These are phyloP conservation scores for Eucalyptus camaldulensis DNA, from an alignment of 345 rosid species.

Conservation along the genomic window DNA sequence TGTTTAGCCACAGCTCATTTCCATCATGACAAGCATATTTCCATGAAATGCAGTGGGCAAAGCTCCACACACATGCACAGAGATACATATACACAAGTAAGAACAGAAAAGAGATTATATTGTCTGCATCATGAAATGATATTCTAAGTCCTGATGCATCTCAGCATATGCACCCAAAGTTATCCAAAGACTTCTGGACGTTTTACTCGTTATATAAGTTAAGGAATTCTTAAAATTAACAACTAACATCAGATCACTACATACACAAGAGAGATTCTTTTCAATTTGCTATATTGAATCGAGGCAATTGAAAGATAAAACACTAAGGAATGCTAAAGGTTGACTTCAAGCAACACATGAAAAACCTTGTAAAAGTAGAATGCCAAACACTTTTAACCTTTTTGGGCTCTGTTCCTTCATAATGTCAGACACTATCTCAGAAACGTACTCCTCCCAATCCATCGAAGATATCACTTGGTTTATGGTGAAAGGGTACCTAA, in stretches of 20 bases:
- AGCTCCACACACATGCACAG: neutral
- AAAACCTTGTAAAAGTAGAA: neutral
- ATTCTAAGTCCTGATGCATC: neutral
- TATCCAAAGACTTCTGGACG: neutral
- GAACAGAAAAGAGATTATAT: neutral
- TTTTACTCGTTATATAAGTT: neutral
- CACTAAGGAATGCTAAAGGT: neutral
- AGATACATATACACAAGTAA: neutral
- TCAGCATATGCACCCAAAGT: neutral
- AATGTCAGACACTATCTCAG: conserved; percentile 76
- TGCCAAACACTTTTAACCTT: conserved; percentile 18
- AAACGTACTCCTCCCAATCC: conserved; percentile 96
- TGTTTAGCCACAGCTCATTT: neutral
- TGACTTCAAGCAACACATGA: neutral
- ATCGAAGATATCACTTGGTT: conserved; percentile 76
- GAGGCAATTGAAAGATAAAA: neutral
- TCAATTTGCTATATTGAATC: neutral
- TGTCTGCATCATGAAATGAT: neutral
- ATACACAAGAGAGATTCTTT: neutral
- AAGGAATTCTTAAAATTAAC: neutral
- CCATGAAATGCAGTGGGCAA: neutral
- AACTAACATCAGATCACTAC: neutral
- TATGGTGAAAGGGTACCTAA: conserved; percentile 62
- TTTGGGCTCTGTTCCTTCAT: conserved; percentile 98
- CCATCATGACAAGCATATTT: neutral